Percentiles rank a stretch among this genome's conserved stretches.
Conservation (phyloP, 2,329 filamentous ascomycete genomes). For the Trichophyton rubrum region DNA sequence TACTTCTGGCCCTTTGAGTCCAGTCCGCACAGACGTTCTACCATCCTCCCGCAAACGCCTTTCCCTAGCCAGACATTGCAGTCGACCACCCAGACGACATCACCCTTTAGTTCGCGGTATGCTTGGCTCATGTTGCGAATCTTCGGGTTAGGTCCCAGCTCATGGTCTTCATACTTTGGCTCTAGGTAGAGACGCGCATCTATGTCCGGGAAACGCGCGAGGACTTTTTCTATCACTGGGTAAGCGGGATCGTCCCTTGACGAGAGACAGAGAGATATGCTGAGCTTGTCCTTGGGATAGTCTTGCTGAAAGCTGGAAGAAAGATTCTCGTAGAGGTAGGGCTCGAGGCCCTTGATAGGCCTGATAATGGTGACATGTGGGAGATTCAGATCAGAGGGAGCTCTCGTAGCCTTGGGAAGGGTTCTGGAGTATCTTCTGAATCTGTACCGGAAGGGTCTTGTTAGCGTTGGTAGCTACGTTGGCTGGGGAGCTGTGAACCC, state of each 20-base stretch:
- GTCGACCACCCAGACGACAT: conserved; percentile 88
- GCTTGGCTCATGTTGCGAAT: conserved; percentile 91
- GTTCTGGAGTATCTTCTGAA: conserved; percentile 41
- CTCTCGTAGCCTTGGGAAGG: conserved; percentile 31
- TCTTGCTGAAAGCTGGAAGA: conserved; percentile 70
- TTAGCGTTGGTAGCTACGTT: not conserved
- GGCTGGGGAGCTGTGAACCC: not conserved
- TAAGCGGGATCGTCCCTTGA: conserved; percentile 64
- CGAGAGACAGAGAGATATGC: conserved; percentile 71
- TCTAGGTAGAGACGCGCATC: conserved; percentile 68
- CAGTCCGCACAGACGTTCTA: conserved; percentile 69
- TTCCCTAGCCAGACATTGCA: conserved; percentile 88
- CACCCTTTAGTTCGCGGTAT: conserved; percentile 75
- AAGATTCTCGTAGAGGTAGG: conserved; percentile 82
- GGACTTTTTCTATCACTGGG: conserved; percentile 56
- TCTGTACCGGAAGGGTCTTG: conserved; percentile 28
- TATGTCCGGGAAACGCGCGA: conserved; percentile 58
- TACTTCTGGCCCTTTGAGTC: conserved; percentile 41
- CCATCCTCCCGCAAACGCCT: conserved; percentile 73
- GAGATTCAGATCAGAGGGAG: conserved; percentile 35
- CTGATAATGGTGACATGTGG: conserved; percentile 85
- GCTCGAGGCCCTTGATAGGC: conserved; percentile 85
- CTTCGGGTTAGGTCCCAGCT: conserved; percentile 92
- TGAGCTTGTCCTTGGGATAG: conserved; percentile 65
- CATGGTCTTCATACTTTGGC: conserved; percentile 51